Conservation (phyloP, 1,284 basidiomycete genomes). For the Lentinula novae-zelandiae region DNA sequence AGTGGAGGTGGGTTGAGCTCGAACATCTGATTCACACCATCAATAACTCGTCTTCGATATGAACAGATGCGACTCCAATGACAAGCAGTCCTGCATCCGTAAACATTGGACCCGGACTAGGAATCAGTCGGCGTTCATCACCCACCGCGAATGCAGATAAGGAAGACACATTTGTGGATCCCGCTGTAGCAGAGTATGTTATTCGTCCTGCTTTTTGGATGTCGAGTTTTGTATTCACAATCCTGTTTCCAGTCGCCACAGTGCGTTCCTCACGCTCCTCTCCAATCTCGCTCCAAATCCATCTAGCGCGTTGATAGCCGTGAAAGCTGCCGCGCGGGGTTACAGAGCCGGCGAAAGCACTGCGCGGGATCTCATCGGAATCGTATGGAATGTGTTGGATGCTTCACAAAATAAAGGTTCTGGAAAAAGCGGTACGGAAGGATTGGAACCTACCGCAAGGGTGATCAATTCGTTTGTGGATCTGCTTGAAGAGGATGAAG, state of each 20-base stretch:
- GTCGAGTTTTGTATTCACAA: background rate
- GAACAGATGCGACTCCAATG: background rate
- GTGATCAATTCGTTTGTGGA: slow-evolving; percentile 80
- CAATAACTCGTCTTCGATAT: background rate
- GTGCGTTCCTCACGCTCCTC: slow-evolving; percentile 67
- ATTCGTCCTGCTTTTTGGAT: background rate
- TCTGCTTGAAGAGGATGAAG: slow-evolving; percentile 77
- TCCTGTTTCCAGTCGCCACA: slow-evolving; percentile 54
- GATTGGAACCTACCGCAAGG: slow-evolving; percentile 69
- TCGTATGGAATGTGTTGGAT: slow-evolving; percentile 84
- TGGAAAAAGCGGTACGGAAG: background rate
- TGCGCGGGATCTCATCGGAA: slow-evolving; percentile 83
- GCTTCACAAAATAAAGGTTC: slow-evolving; percentile 33
- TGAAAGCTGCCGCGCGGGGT: slow-evolving; percentile 78
- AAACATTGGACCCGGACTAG: background rate
- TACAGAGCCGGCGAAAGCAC: slow-evolving; percentile 79
- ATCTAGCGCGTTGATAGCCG: slow-evolving; percentile 67
- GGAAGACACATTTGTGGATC: slow-evolving; percentile 40
- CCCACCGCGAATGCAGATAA: slow-evolving; percentile 31
- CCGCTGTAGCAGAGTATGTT: slow-evolving; percentile 51
- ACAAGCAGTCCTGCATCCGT: slow-evolving; percentile 6
- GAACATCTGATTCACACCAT: no score
- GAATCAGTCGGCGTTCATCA: slow-evolving; percentile 22
- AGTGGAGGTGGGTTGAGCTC: slow-evolving; percentile 29
- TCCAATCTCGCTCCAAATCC: slow-evolving; percentile 69